A percentile compares a stretch with the other conserved stretches of the same genome.
phyloP scores from a whole-genome alignment of 257 asterid species.

The Cinchona pubescens region DNA sequence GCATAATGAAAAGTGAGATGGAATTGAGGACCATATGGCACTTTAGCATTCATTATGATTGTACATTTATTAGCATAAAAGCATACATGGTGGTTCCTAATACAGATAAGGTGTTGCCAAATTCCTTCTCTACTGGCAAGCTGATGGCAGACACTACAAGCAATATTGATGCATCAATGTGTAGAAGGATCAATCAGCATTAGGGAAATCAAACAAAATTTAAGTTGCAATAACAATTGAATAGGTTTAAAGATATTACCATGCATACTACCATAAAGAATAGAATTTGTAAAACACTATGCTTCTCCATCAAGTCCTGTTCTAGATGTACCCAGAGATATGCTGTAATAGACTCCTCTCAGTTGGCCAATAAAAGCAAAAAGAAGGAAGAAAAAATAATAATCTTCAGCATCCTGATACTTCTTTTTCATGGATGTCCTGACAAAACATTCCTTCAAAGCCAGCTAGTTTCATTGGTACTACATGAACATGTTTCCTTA shows the following conservation, averaged over 20 bases:
- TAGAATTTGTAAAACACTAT: background rate
- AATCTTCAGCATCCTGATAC: background rate
- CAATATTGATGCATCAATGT: conserved; percentile 82
- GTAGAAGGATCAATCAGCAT: conserved; percentile 20
- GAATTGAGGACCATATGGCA: background rate
- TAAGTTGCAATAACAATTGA: background rate
- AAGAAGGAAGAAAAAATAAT: background rate
- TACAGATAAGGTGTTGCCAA: conserved; percentile 55
- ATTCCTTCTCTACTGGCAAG: conserved; percentile 51
- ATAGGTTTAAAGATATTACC: background rate
- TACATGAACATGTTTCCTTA: background rate
- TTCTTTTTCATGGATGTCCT: background rate
- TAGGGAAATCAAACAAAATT: background rate
- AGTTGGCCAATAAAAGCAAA: background rate
- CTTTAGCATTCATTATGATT: background rate
- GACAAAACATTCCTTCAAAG: background rate
- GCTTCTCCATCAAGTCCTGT: background rate
- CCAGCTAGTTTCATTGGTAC: background rate
- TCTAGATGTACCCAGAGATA: background rate
- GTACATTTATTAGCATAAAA: background rate
- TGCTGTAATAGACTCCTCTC: background rate
- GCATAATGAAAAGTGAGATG: background rate
- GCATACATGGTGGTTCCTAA: conserved; percentile 68
- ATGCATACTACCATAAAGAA: background rate
- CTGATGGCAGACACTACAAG: conserved; percentile 48